phyloP scores from a whole-genome alignment of 2,329 filamentous ascomycete genomes.

The Beauveria brongniartii region DNA sequence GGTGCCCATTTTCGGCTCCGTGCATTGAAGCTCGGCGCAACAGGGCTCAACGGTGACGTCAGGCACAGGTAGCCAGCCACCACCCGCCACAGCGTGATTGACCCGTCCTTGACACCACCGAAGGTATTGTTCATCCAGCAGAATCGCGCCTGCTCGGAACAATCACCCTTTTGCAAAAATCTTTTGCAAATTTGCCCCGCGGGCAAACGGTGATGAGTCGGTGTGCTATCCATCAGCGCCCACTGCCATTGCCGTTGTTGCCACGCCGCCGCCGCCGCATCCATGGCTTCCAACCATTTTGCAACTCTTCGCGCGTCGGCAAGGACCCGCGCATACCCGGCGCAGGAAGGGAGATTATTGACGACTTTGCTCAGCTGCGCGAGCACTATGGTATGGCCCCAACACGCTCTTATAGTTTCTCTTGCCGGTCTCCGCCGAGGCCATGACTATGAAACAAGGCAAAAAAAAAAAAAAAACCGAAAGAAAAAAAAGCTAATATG shows the following conservation, averaged over 20 bases:
- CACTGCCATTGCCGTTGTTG: neutral
- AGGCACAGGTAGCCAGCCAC: neutral
- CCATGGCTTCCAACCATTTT: neutral
- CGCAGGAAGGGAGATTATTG: slow-evolving; percentile 33
- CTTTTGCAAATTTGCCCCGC: neutral
- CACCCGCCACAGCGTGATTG: neutral
- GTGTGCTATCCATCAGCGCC: neutral
- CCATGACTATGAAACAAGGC: neutral
- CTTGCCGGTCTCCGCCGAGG: too few species aligned
- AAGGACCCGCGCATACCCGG: slow-evolving; percentile 32
- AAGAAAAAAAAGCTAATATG: neutral
- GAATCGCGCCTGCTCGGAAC: neutral
- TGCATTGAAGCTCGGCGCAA: too few species aligned
- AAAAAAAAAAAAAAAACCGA: neutral
- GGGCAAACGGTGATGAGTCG: neutral
- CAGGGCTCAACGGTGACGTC: neutral
- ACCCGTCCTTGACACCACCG: neutral
- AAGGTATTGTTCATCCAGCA: neutral
- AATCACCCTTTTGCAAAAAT: too few species aligned
- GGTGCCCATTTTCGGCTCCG: too few species aligned
- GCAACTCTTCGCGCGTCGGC: slow-evolving; percentile 12
- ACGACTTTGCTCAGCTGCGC: slow-evolving; percentile 38
- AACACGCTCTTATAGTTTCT: neutral
- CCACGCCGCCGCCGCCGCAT: neutral
- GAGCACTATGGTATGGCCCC: slow-evolving; percentile 34